phyloP scores from a whole-genome alignment of 148 eudicot genomes.

The Cornus kousa region DNA sequence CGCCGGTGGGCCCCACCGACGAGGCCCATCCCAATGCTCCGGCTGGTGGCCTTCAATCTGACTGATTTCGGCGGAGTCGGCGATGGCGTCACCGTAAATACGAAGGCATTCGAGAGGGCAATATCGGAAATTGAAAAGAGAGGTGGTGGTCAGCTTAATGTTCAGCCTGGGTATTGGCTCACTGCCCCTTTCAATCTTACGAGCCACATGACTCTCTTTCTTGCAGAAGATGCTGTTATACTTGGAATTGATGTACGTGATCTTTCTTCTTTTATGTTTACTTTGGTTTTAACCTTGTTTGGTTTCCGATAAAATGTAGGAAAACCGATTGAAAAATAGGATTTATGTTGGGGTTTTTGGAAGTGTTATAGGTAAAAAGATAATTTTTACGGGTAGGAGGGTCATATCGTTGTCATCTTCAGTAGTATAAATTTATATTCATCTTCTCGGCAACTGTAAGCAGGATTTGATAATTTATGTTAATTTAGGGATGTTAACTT shows the following conservation, averaged over 20 bases:
- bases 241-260: constrained; percentile 70
- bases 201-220: constrained; percentile 76
- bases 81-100: constrained; percentile 67
- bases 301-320: not conserved
- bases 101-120: constrained; percentile 82
- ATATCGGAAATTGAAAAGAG: constrained; percentile 52
- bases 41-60: constrained; percentile 60
- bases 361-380: too few relatives aligned
- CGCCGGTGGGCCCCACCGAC: constrained; percentile 25
- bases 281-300: not conserved
- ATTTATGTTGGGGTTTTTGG: too few relatives aligned
- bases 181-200: constrained; percentile 94
- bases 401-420: too few relatives aligned
- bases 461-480: too few relatives aligned
- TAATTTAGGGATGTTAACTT: too few relatives aligned
- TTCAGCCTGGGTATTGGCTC: constrained; percentile 77
- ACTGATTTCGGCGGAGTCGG: constrained; percentile 87
- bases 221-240: constrained; percentile 82
- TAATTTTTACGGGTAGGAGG: too few relatives aligned
- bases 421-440: too few relatives aligned
- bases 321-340: not conserved
- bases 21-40: constrained; percentile 45
- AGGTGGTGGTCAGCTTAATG: constrained; percentile 94
- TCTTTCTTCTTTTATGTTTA: constrained; percentile 10
- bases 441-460: too few relatives aligned